Percentiles rank a stretch among this genome's conserved stretches.
Evolutionary conservation across 2,329 filamentous ascomycete genomes (phyloP).

Genomic region (Didymella keratinophila): DNA sequence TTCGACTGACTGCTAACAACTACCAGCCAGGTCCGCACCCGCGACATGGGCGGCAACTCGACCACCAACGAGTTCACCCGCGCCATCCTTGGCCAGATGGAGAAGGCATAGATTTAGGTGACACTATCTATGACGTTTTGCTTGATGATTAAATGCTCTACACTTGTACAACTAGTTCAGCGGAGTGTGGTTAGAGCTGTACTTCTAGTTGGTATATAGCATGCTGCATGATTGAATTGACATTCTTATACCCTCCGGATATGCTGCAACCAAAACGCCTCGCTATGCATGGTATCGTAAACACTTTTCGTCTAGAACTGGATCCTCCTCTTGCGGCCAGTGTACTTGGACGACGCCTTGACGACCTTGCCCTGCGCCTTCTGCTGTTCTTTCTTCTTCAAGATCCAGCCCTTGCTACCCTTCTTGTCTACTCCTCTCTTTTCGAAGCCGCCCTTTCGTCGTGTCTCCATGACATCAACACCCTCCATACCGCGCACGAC

Average conservation of each 20-base stretch:
- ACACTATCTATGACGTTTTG: conserved; percentile 30
- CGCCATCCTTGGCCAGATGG: conserved; percentile 95
- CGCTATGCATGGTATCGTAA: conserved; percentile 46
- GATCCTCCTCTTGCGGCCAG: conserved; percentile 82
- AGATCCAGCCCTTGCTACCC: conserved; percentile 83
- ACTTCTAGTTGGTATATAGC: conserved; percentile 54
- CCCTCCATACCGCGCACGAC: conserved; percentile 89
- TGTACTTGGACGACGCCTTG: conserved; percentile 91
- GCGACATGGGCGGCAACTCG: conserved; percentile 91
- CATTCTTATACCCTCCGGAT: conserved; percentile 37
- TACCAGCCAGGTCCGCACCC: conserved; percentile 80
- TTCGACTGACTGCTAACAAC: conserved; percentile 38
- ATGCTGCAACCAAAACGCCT: conserved; percentile 41
- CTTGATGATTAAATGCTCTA: conserved; percentile 36
- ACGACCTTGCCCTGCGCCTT: conserved; percentile 93
- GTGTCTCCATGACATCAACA: conserved; percentile 73
- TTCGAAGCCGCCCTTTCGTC: conserved; percentile 61
- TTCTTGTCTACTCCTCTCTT: conserved; percentile 70
- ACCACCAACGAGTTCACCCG: conserved; percentile 95
- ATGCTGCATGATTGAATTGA: conserved; percentile 49
- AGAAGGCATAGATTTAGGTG: conserved; percentile 56
- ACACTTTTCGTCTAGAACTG: conserved; percentile 67
- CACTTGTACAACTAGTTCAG: conserved; percentile 45
- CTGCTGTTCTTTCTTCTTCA: conserved; percentile 92
- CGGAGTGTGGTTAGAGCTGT: conserved; percentile 50